Percentiles rank a stretch among this genome's conserved stretches.
phyloP scores from a whole-genome alignment of 129 eudicot genomes.

The Helianthus tuberosus region DNA sequence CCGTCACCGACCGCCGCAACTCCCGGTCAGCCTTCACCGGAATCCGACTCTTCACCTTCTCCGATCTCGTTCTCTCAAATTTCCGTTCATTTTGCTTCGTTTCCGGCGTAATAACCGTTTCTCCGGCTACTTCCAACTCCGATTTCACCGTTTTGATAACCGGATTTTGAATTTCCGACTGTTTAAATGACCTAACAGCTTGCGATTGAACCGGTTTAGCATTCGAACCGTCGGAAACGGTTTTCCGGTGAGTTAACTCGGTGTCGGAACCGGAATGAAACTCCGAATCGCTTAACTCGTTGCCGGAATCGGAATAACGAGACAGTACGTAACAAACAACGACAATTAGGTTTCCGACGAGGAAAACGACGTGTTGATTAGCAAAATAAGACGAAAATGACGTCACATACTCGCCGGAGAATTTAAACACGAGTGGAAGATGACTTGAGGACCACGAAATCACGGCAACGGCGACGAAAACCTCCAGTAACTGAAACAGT shows the following conservation, averaged over 20 bases:
- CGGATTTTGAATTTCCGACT: conserved; percentile 29
- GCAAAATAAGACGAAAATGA: conserved; percentile 29
- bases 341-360: conserved; percentile 70
- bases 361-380: conserved; percentile 68
- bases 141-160: background rate
- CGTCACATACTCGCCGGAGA: conserved; percentile 30
- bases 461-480: conserved; percentile 45
- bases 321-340: conserved; percentile 45
- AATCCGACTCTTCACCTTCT: conserved; percentile 41
- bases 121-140: conserved; percentile 38
- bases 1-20: conserved; percentile 69
- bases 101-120: conserved; percentile 48
- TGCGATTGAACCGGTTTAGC: background rate
- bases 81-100: conserved; percentile 46
- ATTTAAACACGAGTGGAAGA: conserved; percentile 32
- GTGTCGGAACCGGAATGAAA: conserved; percentile 29
- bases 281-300: conserved; percentile 17
- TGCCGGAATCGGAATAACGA: conserved; percentile 42
- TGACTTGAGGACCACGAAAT: conserved; percentile 69
- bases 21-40: conserved; percentile 36
- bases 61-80: conserved; percentile 68
- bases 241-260: conserved; percentile 12
- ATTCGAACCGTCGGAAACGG: background rate
- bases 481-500: conserved; percentile 41
- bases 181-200: background rate